A percentile compares a stretch with the other conserved stretches of the same genome.
phyloP scores from a whole-genome alignment of 2,329 filamentous ascomycete genomes.

The Fusarium nelsonii region DNA sequence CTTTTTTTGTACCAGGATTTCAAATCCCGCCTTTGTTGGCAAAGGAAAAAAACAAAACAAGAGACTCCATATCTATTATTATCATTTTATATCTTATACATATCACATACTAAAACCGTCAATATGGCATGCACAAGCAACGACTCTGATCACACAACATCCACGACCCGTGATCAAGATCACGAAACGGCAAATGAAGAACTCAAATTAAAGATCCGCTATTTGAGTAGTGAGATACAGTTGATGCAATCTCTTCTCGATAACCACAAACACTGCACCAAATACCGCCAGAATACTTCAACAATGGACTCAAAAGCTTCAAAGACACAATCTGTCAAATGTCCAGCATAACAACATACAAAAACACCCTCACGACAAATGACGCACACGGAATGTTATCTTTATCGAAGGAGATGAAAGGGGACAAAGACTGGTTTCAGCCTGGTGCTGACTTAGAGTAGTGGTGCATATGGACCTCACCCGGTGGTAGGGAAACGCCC shows the following conservation, averaged over 20 bases:
- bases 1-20: background rate
- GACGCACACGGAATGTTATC: background rate
- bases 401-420: background rate
- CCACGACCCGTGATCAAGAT: background rate
- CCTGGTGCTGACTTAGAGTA: background rate
- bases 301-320: background rate
- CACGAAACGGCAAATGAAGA: background rate
- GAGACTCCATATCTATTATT: background rate
- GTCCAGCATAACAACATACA: background rate
- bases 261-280: slow-evolving; percentile 2
- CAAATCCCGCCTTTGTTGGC: too few relatives aligned
- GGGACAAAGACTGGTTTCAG: background rate
- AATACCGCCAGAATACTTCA: background rate
- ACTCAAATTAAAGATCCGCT: background rate
- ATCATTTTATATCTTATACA: background rate
- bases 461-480: background rate
- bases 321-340: background rate
- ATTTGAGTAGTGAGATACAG: background rate
- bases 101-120: background rate
- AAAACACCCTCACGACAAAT: background rate
- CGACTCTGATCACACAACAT: background rate
- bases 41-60: background rate
- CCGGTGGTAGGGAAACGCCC: background rate
- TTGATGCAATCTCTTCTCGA: background rate
- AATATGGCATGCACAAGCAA: background rate